Evolutionary conservation across 2,329 filamentous ascomycete species (phyloP), one percentile per base, ranked within the genome.

Genomic region (Ceratocystis albifundus): DNA sequence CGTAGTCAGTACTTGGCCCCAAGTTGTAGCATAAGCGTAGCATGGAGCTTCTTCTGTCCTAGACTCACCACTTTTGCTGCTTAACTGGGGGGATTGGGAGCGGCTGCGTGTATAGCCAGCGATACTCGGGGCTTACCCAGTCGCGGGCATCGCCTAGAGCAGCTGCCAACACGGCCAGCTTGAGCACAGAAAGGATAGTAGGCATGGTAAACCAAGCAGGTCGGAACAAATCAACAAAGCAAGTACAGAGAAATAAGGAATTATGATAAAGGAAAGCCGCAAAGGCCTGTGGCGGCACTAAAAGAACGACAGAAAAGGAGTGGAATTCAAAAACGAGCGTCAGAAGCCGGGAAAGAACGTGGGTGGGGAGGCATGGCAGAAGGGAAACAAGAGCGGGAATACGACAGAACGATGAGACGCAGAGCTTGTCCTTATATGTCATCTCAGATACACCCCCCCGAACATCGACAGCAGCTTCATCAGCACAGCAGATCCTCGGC

Each of bases 31-130:
- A 41, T 15, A 41, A 12, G 12, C 4, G 36, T 41, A 41, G 36
- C 36, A 41, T 15, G 15, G 36, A 4, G 10, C 36, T 15, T 41
- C 36, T 28, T 12, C 15, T 28, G 22, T 53, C 22, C 48, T 22
- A 25, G n/a, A 55, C 66, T 28, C 69, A 77, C 70, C 71, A 80
- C 75, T 74, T 73, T 64, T 75, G 75, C 4, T 76, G 74, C 50
- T 74, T 79, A 2, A 77, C 68, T 0, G 79, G 76, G 3, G 78
- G 76, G 41, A 79, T 77, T 1, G 79, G 78, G 1, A 82, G 73
- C 6, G 78, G 74, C 57, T 66, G 48, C 30, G 61, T 55, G 55
- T 68, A 69, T n/a, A 69, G 28, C 66, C 64, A 65, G 41, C 45
- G 55, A 46, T 68, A 69, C 30, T 65, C 66, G 5, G 69, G 67